Percentiles rank a stretch among this genome's conserved stretches.
phyloP scores from a whole-genome alignment of 495 filamentous ascomycete species.

The Penicillium bialowiezense region DNA sequence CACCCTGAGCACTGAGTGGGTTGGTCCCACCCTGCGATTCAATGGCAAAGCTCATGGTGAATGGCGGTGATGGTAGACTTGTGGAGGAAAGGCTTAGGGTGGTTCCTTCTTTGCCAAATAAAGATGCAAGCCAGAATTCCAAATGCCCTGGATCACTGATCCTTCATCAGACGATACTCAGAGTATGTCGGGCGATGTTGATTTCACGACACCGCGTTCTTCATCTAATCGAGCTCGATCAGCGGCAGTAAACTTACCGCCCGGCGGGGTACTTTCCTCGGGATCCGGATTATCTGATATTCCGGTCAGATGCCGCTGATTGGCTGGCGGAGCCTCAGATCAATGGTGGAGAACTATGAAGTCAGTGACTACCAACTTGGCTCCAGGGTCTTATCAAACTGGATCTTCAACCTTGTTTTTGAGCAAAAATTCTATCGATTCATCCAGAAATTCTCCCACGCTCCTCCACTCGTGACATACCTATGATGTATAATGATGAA shows the following conservation, averaged over 20 bases:
- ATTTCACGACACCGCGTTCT: no score
- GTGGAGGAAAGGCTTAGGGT: conserved; percentile 1
- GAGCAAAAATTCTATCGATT: background rate
- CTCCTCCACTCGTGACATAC: conserved; percentile 29
- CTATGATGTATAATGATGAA: conserved; percentile 43
- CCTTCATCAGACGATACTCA: background rate
- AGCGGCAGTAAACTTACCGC: background rate
- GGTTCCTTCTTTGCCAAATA: background rate
- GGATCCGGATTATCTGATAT: background rate
- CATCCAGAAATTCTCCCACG: background rate
- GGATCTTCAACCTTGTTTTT: conserved; percentile 7
- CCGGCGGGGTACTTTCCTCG: background rate
- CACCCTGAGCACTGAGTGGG: conserved; percentile 61
- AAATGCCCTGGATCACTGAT: background rate
- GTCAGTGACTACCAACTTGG: conserved; percentile 11
- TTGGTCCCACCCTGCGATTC: conserved; percentile 61
- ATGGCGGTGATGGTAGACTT: conserved; percentile 1
- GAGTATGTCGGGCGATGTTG: background rate
- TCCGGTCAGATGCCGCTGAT: background rate
- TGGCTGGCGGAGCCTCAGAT: background rate
- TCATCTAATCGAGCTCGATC: no score
- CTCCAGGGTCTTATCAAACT: background rate
- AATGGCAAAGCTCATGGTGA: conserved; percentile 41
- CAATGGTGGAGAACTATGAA: conserved; percentile 19
- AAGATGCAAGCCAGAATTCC: background rate